Evolutionary conservation across 2,329 filamentous ascomycete genomes (phyloP).

Genomic region (Diaporthe ampelina): DNA sequence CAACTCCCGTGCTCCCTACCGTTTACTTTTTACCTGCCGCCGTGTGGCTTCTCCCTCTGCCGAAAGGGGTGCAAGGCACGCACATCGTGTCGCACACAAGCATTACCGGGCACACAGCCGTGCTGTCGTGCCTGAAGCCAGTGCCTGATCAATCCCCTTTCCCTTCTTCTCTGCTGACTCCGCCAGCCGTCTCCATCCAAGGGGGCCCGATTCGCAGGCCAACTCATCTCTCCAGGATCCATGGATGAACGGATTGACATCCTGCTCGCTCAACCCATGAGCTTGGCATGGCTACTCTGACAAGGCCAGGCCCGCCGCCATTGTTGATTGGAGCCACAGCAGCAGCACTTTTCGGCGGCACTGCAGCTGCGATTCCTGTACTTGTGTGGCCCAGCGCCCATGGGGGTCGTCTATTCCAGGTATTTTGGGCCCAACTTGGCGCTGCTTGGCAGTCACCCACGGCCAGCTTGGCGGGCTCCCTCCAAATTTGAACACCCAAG

Average conservation of each 20-base stretch:
- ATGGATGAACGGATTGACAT: constrained; percentile 24
- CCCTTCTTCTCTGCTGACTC: neutral
- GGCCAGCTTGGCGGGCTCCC: constrained; percentile 34
- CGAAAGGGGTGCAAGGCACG: neutral
- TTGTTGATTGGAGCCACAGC: constrained; percentile 27
- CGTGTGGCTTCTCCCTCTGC: neutral
- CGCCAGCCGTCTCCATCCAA: constrained; percentile 12
- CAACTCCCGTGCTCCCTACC: neutral
- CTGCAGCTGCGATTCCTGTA: constrained; percentile 17
- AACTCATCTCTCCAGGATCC: constrained; percentile 30
- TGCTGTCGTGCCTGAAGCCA: neutral
- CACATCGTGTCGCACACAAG: neutral
- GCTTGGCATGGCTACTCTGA: constrained; percentile 24
- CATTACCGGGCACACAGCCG: neutral
- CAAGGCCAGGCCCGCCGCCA: constrained; percentile 16
- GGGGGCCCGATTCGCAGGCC: constrained; percentile 21
- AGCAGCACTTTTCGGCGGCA: constrained; percentile 13
- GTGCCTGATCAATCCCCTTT: neutral
- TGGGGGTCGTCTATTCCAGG: constrained; percentile 14
- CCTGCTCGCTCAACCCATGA: neutral
- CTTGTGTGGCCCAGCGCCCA: neutral
- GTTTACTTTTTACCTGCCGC: neutral
- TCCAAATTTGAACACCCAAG: constrained; percentile 15
- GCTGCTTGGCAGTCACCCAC: constrained; percentile 31
- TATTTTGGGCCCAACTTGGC: constrained; percentile 32